Evolutionary conservation across 352 stramenopile genomes (phyloP), one percentile per base, ranked within the genome.

Genomic region (Pythium apleroticum): DNA sequence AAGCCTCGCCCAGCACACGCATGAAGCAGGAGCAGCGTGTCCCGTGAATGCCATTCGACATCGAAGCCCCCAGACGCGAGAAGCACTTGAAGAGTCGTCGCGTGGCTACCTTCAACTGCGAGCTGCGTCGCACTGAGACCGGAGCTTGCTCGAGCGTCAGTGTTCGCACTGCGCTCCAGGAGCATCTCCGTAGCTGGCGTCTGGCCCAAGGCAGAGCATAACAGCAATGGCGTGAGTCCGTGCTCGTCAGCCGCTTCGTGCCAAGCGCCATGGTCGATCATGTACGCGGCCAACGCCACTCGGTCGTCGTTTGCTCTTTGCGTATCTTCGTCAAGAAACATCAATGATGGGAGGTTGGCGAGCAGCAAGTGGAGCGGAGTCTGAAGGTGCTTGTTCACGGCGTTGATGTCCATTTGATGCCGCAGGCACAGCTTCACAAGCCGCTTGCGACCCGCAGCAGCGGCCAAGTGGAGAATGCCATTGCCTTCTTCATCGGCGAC

Each of bases 241-340:
- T 81, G 72, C 39, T 81, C 68, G 54, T 93, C 87, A 0, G 75
- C 54, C 11, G 80, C 78, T 80, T 94, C 84, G 35, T 91, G 82
- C 85, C 85, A 93, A 9, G 83, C 87, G 3, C 84, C 86, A 52
- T 96, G 85, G 52, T 91, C 77, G n/a, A 96, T 90, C 84, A 96
- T 90, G 46, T 96, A 96, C 27, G 77, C 78, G 1, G 71, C 77
- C 11, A 94, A 49, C 4, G 71, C 76, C 4, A 92, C 65, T 15
- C 82, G 78, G 6, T 89, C 77, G 1, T 73, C 52, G 27, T 66
- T 59, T 4, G 52, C 43, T 30, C 54, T 35, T n/a, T 57, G 53
- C 0, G 45, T 62, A 8, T 72, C 59, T 25, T 54, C 55, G n/a
- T 69, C 63, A 30, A 62, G 33, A 68, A 22, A 25, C 43, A 14